These are phyloP conservation scores for Jamesozyma piceae DNA, from an alignment of 805 yeast species.

Conservation along the genomic window DNA sequence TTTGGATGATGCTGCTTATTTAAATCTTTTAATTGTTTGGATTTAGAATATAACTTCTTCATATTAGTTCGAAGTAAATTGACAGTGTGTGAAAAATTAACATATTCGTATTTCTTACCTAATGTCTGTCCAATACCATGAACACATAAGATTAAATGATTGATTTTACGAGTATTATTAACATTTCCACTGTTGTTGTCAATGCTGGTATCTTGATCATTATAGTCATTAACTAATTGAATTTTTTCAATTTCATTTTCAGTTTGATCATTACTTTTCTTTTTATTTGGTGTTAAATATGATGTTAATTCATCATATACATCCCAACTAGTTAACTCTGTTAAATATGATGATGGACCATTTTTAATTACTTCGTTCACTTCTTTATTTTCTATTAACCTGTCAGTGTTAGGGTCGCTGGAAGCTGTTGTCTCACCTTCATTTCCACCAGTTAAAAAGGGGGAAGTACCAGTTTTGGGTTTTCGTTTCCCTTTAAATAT, in stretches of 20 bases:
- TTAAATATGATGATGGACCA: neutral
- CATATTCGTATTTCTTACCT: constrained; percentile 67
- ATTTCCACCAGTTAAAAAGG: neutral
- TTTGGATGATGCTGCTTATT: constrained; percentile 36
- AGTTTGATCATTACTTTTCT: constrained; percentile 29
- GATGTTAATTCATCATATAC: constrained; percentile 4
- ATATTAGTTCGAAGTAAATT: constrained; percentile 53
- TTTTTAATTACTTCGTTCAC: neutral
- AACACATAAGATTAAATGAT: constrained; percentile 66
- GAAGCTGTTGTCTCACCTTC: constrained; percentile 27
- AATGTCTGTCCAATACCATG: constrained; percentile 93
- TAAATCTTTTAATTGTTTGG: constrained; percentile 33
- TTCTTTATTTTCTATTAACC: neutral
- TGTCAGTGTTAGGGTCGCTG: constrained; percentile 25
- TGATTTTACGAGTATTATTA: constrained; percentile 32
- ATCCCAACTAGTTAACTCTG: constrained; percentile 8
- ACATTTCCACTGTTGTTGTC: constrained; percentile 7
- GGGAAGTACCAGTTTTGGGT: neutral
- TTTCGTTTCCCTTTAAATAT: constrained; percentile 17
- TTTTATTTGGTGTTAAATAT: constrained; percentile 20
- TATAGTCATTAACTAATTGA: constrained; percentile 22
- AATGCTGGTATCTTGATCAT: constrained; percentile 36
- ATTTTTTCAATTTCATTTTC: constrained; percentile 35
- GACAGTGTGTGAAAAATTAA: constrained; percentile 80
- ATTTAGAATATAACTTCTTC: constrained; percentile 39